Percentiles rank a stretch among this genome's conserved stretches.
Evolutionary conservation across 441 rosid genomes (phyloP).

Genomic region (Aquilaria agallochum): DNA sequence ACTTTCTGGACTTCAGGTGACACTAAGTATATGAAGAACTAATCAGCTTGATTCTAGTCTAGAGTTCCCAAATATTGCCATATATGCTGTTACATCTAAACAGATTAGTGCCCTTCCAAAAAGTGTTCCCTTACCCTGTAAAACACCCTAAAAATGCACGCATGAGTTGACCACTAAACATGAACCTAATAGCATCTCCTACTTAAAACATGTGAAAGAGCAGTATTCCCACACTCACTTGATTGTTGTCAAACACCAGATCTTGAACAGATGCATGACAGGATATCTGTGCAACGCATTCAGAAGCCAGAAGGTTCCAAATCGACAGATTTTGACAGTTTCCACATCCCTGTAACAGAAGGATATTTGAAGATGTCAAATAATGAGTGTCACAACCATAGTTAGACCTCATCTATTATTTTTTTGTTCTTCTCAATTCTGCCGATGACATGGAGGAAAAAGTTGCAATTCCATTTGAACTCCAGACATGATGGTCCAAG

Average conservation of each 20-base stretch:
- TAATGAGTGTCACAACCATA: constrained; percentile 2
- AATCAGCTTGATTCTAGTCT: no score
- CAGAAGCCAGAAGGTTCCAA: constrained; percentile 90
- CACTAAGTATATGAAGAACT: no score
- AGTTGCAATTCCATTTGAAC: background rate
- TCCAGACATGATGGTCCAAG: background rate
- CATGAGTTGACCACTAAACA: no score
- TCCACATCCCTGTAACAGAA: constrained; percentile 61
- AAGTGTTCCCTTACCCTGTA: no score
- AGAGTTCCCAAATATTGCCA: no score
- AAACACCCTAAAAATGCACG: no score
- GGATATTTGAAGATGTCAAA: background rate
- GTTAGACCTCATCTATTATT: background rate
- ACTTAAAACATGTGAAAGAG: no score
- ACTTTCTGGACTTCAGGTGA: no score
- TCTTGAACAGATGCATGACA: constrained; percentile 58
- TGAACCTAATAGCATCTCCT: no score
- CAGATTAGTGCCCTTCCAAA: no score
- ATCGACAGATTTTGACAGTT: constrained; percentile 57
- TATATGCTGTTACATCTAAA: no score
- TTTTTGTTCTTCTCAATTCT: background rate
- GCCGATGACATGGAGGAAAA: background rate
- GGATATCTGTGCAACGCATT: constrained; percentile 61
- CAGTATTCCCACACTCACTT: constrained; percentile 37
- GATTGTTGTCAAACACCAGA: constrained; percentile 69